Evolutionary conservation across 331 rosid species (phyloP), one percentile per base, ranked within the genome.

Genomic region (Erythrophleum ivorense): DNA sequence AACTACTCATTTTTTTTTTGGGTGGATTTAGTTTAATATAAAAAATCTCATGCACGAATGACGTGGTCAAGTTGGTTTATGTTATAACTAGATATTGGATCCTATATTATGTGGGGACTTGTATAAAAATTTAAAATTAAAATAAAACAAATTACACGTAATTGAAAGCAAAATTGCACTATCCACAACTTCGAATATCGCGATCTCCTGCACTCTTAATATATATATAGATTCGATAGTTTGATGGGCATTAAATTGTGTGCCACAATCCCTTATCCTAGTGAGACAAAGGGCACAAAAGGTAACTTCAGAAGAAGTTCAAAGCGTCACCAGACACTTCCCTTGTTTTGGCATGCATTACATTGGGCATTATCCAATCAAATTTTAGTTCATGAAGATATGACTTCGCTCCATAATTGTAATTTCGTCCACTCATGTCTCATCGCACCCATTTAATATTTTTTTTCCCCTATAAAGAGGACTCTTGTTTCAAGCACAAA

Each of bases 381-480:
- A 89, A 78, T 52, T 82, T 81, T 49, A 40, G 70, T 81, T 57
- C 45, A 81, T 57, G 82, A 21, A 54, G 45, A 62, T 46, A 9
- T 53, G 83, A 60, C 76, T 78, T 71, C 52, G 63, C 81, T 55
- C 81, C 83, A 78, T 49, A 85, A 90, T 72, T 74, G 76, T 81
- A 87, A 84, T 88, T 85, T 80, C 83, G 88, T 89, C 98, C 98
- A 93, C 98, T 91, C 97, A 81, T 78, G 87, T 86, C 90, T 71
- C 86, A 84, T 84, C 86, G 71, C 50, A 68, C 55, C 78, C 57
- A 8, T 71, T 55, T 73, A 72, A 75, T 77, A 66, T 52, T 34
- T 49, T 24, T n/a, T 24, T 24, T 1, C 29, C 0, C 29, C 29
- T 24, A 24, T 24, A 24, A 24, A 16, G 73, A 67, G 38, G 34